Base-by-base conservation (phyloP, 106 monocot genomes). In the Allium cepa region DNA sequence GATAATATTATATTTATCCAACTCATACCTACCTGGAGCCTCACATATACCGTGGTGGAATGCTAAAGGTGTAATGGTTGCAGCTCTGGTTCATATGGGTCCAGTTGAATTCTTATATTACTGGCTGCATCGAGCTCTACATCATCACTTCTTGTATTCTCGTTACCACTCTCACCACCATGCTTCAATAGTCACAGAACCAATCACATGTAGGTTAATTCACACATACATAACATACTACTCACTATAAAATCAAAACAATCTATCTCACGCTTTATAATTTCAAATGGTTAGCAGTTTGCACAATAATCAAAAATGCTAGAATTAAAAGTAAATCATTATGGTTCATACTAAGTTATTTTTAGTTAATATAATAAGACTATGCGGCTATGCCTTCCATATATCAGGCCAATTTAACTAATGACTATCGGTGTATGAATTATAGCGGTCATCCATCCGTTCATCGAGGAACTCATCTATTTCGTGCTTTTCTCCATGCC, bases 51-150 rank as follows among this genome's bases (percentile, higher is more conserved):
- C 88, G 8, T 49, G 78, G 51, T 91, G 95, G 95, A 53, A 79
- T 27, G 50, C 75, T 12, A 73, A 82, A 15, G 95, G 91, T 1
- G 66, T 63, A 17, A 53, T 90, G 12, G 22, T 92, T 36, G 71
- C 63, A 12, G 27, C 57, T 26, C 53, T 92, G 28, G 57, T 90
- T 36, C 97, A 92, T 28, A 50, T 51, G 1, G 89, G 92, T 6
- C 89, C 89, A 0, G 92, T 97, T 57, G 97, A 97, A 84, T 92
- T 97, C 81, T 76, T 97, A 51, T 97, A 97, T 86, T 97, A 97
- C 82, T 97, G 97, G 92, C 75, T 97, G 13, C 97, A 97, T 76
- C 60, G 89, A 11, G 86, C 89, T 3, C 70, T 97, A 26, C 97
- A 97, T 74, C 97, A 97, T 36, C 97, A 97, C 64, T 92, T 77